Base-by-base conservation (phyloP, 225 moss, liverwort and hornwort genomes). In the Antitrichia curtipendula region DNA sequence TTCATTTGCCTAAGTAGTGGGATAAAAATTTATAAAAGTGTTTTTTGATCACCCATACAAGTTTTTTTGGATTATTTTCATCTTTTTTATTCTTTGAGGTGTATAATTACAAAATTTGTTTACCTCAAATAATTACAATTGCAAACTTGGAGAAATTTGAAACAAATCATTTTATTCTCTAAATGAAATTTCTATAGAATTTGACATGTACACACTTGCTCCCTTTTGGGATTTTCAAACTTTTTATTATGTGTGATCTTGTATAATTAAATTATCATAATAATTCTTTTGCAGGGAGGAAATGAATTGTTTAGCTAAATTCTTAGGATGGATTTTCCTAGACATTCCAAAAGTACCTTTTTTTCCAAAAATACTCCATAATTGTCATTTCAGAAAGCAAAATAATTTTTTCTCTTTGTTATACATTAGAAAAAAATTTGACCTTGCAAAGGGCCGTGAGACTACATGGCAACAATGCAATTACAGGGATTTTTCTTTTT, bases 181-280 rank as follows among this genome's bases (percentile, higher is more conserved):
- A 40, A 40, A 13, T 22, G 7, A 2, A 38, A 23, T 12, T 69
- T 13, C 12, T 40, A n/a, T 23, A 38, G 40, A 40, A 40, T 69
- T 23, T 4, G 2, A 40, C 4, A 38, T 69, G 7, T 13, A 69
- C 2, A 23, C 23, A 24, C 23, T 23, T 40, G 24, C 12, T 40
- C 3, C 4, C 12, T 66, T 66, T 7, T 22, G 12, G 12, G 22
- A 22, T 66, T n/a, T 64, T 64, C 64, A 64, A 64, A n/a, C 22
- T 38, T 2, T 2, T 0, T 2, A 66, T 38, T 66, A 6, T n/a
- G 6, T 11, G 4, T n/a, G 4, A n/a, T n/a, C 6, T 66, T 12
- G 5, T n/a, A 21, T 22, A 66, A 66, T 22, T n/a, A n/a, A 21
- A n/a, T 66, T n/a, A 21, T 4, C 2, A 22, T 2, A 22, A n/a